Percentiles rank a stretch among this genome's conserved stretches.
Conservation (phyloP, 441 rosid species). For the Populus hybrid region DNA sequence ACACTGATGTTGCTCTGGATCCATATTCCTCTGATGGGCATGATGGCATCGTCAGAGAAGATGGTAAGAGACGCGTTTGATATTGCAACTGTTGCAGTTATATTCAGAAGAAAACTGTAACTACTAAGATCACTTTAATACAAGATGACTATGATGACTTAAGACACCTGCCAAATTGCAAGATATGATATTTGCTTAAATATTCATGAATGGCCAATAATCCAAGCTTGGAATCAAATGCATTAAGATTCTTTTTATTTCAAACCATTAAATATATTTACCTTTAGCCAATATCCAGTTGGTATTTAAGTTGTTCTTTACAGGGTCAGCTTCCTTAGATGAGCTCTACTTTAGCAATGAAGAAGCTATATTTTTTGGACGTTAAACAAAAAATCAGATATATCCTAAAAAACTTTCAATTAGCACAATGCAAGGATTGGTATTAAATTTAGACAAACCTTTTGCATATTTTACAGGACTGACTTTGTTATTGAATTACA, state of each 20-base stretch:
- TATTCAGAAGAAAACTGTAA: neutral
- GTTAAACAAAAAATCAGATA: neutral
- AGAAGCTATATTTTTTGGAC: neutral
- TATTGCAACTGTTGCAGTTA: neutral
- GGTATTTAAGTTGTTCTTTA: neutral
- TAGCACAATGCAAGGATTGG: neutral
- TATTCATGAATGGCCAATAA: neutral
- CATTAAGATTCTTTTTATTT: neutral
- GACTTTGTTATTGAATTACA: neutral
- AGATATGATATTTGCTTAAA: neutral
- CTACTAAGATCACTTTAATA: no score
- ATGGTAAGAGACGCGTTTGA: conserved; percentile 51
- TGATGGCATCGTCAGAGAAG: conserved; percentile 95
- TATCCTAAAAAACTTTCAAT: neutral
- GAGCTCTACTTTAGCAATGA: neutral
- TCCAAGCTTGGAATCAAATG: neutral
- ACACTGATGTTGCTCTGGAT: conserved; percentile 96
- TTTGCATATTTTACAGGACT: neutral
- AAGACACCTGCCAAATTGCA: neutral
- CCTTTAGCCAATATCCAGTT: neutral
- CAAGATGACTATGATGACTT: no score
- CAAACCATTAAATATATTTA: neutral
- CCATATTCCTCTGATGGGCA: conserved; percentile 98
- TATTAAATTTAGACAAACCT: neutral
- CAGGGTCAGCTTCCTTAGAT: conserved; percentile 4